phyloP scores from a whole-genome alignment of 345 rosid species.

The Bruguiera parviflora region DNA sequence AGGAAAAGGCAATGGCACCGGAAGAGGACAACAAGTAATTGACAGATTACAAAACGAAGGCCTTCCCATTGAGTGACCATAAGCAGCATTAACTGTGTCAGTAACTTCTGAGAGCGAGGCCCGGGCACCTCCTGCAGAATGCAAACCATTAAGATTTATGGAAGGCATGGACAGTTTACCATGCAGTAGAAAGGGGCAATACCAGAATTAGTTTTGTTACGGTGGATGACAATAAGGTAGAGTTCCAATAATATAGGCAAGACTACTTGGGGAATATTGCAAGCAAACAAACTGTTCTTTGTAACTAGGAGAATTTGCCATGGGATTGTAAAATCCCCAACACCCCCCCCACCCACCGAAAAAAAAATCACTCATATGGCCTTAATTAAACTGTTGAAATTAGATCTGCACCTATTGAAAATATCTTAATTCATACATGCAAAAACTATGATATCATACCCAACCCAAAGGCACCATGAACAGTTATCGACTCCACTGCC shows the following conservation, averaged over 20 bases:
- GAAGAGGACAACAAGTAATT: slow-evolving; percentile 72
- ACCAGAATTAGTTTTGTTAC: not conserved
- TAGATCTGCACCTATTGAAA: not conserved
- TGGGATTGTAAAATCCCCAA: too few species aligned
- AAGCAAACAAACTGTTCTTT: not conserved
- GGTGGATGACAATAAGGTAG: too few species aligned
- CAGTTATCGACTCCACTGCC: slow-evolving; percentile 57
- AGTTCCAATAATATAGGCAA: not conserved
- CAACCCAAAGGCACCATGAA: slow-evolving; percentile 67
- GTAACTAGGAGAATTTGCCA: too few species aligned
- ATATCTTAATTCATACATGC: not conserved
- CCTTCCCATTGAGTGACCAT: slow-evolving; percentile 36
- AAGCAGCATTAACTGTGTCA: slow-evolving; percentile 45
- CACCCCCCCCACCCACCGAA: too few species aligned
- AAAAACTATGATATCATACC: slow-evolving; percentile 32
- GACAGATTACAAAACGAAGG: slow-evolving; percentile 71
- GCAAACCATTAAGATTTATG: not conserved
- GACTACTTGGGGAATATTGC: not conserved
- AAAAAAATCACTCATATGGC: too few species aligned
- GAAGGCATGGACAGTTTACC: not conserved
- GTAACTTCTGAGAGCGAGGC: slow-evolving; percentile 67
- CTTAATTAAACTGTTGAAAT: too few species aligned
- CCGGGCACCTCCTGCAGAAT: slow-evolving; percentile 37
- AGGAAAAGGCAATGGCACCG: slow-evolving; percentile 89
- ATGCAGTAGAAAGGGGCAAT: not conserved